Base-by-base conservation (phyloP, 2,329 filamentous ascomycete genomes). In the Exophiala sideris region DNA sequence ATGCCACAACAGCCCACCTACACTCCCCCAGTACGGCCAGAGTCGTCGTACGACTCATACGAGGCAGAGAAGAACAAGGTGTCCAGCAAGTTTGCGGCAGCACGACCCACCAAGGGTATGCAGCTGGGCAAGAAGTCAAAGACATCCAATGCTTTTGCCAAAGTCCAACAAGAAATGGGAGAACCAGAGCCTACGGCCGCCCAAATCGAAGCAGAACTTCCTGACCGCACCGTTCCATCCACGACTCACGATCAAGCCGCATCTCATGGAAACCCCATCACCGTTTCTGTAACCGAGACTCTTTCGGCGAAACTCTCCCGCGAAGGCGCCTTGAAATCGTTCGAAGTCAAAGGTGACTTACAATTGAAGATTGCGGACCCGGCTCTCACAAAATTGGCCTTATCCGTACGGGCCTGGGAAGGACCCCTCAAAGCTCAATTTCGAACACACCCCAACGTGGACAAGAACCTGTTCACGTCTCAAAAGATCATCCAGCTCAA, bases 121-220 rank as follows among this genome's bases (percentile, higher is more conserved):
- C 92, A 97, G 73, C 79, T 99, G 53, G 94, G 94, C 73, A 97
- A 97, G 79, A 99, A 99, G 77, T 95, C 89, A 57, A 97, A 97
- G 79, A 91, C 89, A 18, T 95, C 88, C 29, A 92, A 95, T 71
- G 96, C 97, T 80, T 97, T 95, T 70, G 92, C 97, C 73, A 88
- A 91, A 66, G 91, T 99, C 33, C 87, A 91, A 62, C 89, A 89
- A 56, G 92, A 97, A 62, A 80, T 97, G 68, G 91, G 91, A 35
- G 90, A 95, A 67, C 84, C 84, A 35, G 91, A 96, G 68, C 86
- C 91, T 54, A 18, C 33, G 40, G 18, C 54, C 33, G 44, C 56
- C 33, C 40, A 50, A 8, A 9, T 46, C 38, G 45, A 83, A 35
- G 73, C 81, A 41, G 5, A 74, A 77, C 32, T 76, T 78, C 16